phyloP scores from a whole-genome alignment of 176 grass and related monocot species.

The Oryza meridionalis region DNA sequence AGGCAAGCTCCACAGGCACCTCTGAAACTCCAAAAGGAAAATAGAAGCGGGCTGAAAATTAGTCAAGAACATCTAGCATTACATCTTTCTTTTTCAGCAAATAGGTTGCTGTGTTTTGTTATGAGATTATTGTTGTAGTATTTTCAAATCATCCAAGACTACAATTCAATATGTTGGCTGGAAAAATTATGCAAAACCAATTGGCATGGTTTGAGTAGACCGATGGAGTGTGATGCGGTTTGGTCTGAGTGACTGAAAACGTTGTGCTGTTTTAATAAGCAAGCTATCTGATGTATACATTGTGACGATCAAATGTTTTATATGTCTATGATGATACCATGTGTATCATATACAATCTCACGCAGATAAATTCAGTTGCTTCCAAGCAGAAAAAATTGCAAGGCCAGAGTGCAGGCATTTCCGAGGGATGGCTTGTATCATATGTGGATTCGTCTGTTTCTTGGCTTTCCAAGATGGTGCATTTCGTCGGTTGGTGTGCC shows the following conservation, averaged over 20 bases:
- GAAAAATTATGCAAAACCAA: background rate
- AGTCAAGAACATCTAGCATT: background rate
- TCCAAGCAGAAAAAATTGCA: no score
- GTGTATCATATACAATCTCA: background rate
- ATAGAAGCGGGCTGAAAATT: constrained; percentile 25
- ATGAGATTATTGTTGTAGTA: background rate
- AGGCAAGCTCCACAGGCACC: constrained; percentile 39
- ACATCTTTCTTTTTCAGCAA: background rate
- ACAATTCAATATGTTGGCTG: background rate
- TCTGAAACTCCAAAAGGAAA: constrained; percentile 49
- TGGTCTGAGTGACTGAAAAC: background rate
- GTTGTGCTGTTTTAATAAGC: background rate
- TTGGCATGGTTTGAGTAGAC: background rate
- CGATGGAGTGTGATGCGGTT: background rate
- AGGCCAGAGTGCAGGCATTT: no score
- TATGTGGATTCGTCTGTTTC: background rate
- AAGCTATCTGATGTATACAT: no score
- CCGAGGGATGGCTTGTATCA: background rate
- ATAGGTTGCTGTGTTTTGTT: background rate
- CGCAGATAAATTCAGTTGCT: background rate
- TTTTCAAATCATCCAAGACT: background rate
- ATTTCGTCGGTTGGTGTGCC: no score
- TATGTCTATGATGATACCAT: background rate
- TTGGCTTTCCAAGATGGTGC: background rate
- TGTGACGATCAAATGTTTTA: background rate